A percentile compares a stretch with the other conserved stretches of the same genome.
These are phyloP conservation scores for Rutstroemia sp. DNA, from an alignment of 2,329 filamentous ascomycete species.

Conservation along the genomic window DNA sequence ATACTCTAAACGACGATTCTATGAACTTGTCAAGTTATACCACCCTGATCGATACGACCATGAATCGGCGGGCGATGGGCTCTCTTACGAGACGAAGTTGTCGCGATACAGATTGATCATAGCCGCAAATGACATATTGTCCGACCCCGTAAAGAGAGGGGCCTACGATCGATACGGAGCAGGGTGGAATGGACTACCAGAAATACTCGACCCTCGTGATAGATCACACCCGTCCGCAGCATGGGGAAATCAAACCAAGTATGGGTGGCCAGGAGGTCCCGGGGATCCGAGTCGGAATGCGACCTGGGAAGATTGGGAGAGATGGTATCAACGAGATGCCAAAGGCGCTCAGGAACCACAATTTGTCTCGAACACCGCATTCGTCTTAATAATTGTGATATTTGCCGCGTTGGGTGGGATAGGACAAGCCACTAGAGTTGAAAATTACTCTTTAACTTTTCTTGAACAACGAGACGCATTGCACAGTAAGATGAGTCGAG, in stretches of 20 bases:
- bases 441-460: slow-evolving; percentile 51
- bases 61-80: slow-evolving; percentile 32
- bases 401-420: slow-evolving; percentile 64
- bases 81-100: slow-evolving; percentile 58
- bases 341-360: slow-evolving; percentile 43
- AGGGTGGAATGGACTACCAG: slow-evolving; percentile 61
- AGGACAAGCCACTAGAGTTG: slow-evolving; percentile 64
- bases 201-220: slow-evolving; percentile 23
- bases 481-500: slow-evolving; percentile 58
- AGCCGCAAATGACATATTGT: slow-evolving; percentile 81
- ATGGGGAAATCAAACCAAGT: slow-evolving; percentile 16
- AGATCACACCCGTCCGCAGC: slow-evolving; percentile 21
- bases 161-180: slow-evolving; percentile 77
- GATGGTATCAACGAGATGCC: slow-evolving; percentile 55
- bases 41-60: slow-evolving; percentile 67
- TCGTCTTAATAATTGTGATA: slow-evolving; percentile 63
- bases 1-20: slow-evolving; percentile 81
- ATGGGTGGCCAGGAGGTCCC: slow-evolving; percentile 23
- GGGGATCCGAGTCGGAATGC: slow-evolving; percentile 60
- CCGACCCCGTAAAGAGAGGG: slow-evolving; percentile 66
- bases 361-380: slow-evolving; percentile 73
- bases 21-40: slow-evolving; percentile 90
- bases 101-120: slow-evolving; percentile 88
- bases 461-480: slow-evolving; percentile 60
- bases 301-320: slow-evolving; percentile 98